phyloP scores from a whole-genome alignment of 2,329 filamentous ascomycete genomes.

The Incumbomyces lentus region DNA sequence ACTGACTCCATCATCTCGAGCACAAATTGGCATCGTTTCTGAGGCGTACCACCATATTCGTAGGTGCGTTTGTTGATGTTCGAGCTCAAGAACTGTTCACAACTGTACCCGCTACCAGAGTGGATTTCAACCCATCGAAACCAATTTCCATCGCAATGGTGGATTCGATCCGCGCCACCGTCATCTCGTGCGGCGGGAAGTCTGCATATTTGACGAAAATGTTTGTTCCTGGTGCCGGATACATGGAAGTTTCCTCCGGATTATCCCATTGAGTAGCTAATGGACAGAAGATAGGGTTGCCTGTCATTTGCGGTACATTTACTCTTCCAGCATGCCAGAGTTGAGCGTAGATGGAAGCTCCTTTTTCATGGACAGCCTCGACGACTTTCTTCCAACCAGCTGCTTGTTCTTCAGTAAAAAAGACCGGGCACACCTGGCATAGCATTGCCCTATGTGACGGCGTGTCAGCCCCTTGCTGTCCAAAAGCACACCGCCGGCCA shows the following conservation, averaged over 20 bases:
- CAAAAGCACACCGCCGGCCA: neutral
- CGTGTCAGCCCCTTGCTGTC: neutral
- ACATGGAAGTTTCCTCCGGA: conserved; percentile 24
- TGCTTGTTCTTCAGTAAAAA: conserved; percentile 29
- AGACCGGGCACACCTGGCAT: conserved; percentile 9
- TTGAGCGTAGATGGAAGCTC: conserved; percentile 35
- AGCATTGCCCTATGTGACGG: neutral
- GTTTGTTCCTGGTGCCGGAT: conserved; percentile 30
- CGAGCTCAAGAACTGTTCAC: conserved; percentile 44
- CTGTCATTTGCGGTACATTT: conserved; percentile 31
- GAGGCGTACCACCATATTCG: conserved; percentile 40
- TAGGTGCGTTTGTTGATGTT: conserved; percentile 42
- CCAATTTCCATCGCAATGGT: conserved; percentile 43
- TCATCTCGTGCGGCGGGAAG: conserved; percentile 21
- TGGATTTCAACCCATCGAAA: conserved; percentile 46
- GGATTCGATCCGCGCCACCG: conserved; percentile 33
- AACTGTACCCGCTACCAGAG: conserved; percentile 39
- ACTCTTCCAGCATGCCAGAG: conserved; percentile 38
- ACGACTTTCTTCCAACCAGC: conserved; percentile 42
- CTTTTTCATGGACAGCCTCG: conserved; percentile 41
- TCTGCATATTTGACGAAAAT: neutral
- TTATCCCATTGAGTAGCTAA: neutral
- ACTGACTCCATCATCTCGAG: conserved; percentile 37
- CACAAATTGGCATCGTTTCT: conserved; percentile 45
- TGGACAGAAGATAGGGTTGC: conserved; percentile 10